phyloP scores from a whole-genome alignment of 129 eudicot species.

The Artemisia tridentata region DNA sequence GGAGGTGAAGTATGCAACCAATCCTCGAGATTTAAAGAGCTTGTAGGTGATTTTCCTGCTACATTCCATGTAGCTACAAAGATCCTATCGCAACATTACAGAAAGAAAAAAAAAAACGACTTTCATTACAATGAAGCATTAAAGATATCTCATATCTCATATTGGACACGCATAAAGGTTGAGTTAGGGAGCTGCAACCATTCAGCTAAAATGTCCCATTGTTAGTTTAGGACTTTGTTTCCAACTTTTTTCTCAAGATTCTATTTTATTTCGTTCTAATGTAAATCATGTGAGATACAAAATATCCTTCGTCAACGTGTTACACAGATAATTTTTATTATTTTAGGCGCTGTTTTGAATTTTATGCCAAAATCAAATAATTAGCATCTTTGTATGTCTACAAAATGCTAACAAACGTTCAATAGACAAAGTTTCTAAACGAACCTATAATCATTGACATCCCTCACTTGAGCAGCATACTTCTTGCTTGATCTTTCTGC shows the following conservation, averaged over 20 bases:
- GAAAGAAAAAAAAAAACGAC: neutral
- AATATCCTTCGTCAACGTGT: no score
- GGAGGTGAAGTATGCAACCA: slow-evolving; percentile 96
- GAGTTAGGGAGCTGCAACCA: no score
- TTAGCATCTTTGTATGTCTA: no score
- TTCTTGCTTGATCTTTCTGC: slow-evolving; percentile 59
- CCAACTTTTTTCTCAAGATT: no score
- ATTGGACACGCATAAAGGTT: neutral
- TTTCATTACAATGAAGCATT: neutral
- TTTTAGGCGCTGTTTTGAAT: no score
- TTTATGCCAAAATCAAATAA: no score
- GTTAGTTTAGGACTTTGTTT: no score
- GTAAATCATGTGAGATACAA: no score
- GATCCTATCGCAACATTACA: slow-evolving; percentile 40
- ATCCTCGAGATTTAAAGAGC: slow-evolving; percentile 74
- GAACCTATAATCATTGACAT: slow-evolving; percentile 73
- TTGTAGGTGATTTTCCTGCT: slow-evolving; percentile 90
- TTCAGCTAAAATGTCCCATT: no score
- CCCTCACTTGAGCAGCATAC: slow-evolving; percentile 56
- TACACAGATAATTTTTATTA: no score
- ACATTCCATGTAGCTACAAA: slow-evolving; percentile 99
- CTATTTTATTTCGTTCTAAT: no score
- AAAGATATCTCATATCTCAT: neutral
- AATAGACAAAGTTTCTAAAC: slow-evolving; percentile 14
- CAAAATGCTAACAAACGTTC: neutral